A percentile compares a stretch with the other conserved stretches of the same genome.
Evolutionary conservation across 2,329 filamentous ascomycete genomes (phyloP).

Genomic region (Colletotrichum gigasporum): DNA sequence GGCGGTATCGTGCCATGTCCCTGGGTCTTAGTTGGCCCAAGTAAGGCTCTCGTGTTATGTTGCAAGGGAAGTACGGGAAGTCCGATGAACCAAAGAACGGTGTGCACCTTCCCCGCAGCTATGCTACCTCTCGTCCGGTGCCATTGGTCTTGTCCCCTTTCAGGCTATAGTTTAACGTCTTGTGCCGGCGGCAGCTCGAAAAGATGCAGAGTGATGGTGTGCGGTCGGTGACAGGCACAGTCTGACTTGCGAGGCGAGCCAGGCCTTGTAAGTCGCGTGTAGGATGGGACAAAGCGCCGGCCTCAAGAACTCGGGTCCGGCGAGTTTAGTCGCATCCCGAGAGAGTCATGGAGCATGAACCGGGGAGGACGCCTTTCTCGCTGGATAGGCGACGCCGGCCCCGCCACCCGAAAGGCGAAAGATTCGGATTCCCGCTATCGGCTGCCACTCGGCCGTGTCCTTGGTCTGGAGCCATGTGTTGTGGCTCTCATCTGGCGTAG

Average conservation of each 20-base stretch:
- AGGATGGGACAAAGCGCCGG: neutral
- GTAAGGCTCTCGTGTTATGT: conserved; percentile 20
- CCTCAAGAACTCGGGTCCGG: too few relatives aligned
- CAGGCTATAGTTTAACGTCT: conserved; percentile 4
- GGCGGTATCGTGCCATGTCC: conserved; percentile 14
- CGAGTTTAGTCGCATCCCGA: too few relatives aligned
- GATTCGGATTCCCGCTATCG: conserved; percentile 1
- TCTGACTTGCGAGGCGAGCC: too few relatives aligned
- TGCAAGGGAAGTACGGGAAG: conserved; percentile 5
- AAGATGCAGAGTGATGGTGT: neutral
- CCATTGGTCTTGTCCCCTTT: conserved; percentile 1
- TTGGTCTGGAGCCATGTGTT: neutral
- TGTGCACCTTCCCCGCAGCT: conserved; percentile 9
- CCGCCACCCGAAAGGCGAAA: neutral
- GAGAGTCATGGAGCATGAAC: neutral
- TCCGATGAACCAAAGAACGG: conserved; percentile 17
- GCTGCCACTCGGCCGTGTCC: neutral
- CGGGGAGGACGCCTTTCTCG: neutral
- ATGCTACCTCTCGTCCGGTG: conserved; percentile 12
- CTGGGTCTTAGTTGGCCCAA: conserved; percentile 10
- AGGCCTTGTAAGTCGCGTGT: neutral
- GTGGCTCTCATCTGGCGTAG: neutral
- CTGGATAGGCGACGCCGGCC: neutral
- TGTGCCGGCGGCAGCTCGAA: conserved; percentile 1
- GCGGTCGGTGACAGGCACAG: too few relatives aligned